These are phyloP conservation scores for Aspergillus caelatus DNA, from an alignment of 2,329 filamentous ascomycete species.

Conservation along the genomic window DNA sequence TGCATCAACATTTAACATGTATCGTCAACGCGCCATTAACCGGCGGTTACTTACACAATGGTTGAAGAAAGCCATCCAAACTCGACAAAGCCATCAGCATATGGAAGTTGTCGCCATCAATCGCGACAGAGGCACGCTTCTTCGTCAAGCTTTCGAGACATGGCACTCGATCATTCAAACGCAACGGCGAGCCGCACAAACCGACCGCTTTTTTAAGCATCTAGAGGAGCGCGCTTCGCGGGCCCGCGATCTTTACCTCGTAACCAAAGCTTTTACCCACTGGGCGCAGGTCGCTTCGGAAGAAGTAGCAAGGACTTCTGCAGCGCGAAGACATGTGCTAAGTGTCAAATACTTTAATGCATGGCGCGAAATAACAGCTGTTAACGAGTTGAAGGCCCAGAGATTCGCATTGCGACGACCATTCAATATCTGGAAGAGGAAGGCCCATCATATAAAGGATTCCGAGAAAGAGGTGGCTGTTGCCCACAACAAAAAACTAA, in stretches of 20 bases:
- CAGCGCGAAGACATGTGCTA: slow-evolving; percentile 71
- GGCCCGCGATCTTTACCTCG: slow-evolving; percentile 67
- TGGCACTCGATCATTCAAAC: slow-evolving; percentile 49
- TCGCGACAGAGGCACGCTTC: slow-evolving; percentile 54
- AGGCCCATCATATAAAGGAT: slow-evolving; percentile 38
- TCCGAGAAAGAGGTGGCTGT: slow-evolving; percentile 38
- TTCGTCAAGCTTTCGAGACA: slow-evolving; percentile 56
- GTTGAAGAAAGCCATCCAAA: slow-evolving; percentile 48
- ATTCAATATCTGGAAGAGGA: slow-evolving; percentile 56
- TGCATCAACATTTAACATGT: slow-evolving; percentile 52
- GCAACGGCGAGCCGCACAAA: slow-evolving; percentile 49
- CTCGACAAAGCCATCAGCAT: slow-evolving; percentile 38
- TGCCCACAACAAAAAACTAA: slow-evolving; percentile 33
- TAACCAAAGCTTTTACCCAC: slow-evolving; percentile 66
- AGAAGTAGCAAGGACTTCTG: slow-evolving; percentile 66
- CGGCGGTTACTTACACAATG: slow-evolving; percentile 50
- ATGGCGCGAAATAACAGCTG: slow-evolving; percentile 67
- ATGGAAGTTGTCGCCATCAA: slow-evolving; percentile 51
- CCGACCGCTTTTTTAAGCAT: slow-evolving; percentile 56
- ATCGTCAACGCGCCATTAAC: slow-evolving; percentile 42
- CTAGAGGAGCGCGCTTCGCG: slow-evolving; percentile 63
- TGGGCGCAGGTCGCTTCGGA: slow-evolving; percentile 70
- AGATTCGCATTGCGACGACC: slow-evolving; percentile 58
- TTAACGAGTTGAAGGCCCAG: slow-evolving; percentile 59
- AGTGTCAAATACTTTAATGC: slow-evolving; percentile 69